Evolutionary conservation across 768 basidiomycete species (phyloP), one percentile per base, ranked within the genome.

Genomic region (Leccinum barrowsii): DNA sequence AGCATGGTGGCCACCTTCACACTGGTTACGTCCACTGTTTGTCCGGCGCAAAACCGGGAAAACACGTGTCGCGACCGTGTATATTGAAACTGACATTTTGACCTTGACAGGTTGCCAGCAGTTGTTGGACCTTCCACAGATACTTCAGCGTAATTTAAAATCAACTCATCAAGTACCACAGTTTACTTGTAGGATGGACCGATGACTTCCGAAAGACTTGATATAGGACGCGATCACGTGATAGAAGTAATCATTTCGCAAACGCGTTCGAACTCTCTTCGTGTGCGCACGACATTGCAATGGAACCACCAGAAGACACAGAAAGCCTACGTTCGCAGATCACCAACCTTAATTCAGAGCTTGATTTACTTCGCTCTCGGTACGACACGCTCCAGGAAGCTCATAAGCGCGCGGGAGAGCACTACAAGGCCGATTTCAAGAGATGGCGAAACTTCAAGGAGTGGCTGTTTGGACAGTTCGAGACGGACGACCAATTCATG

Each of bases 371-470:
- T 2, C 64, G 77, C 55, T 63, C 54, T 34, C 76, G 76, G 12
- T 84, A 81, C 56, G 80, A 83, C 42, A 74, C 73, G 1, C 72
- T 88, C 1, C 59, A 70, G 5, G 71, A 73, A 40, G 72, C 75
- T 28, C 79, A 79, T 55, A 74, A 77, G 52, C 76, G 80, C 1
- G 78, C 79, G 12, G 76, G 76, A 11, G 73, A 69, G 21, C 78
- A 77, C 19, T 83, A 83, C 68, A 77, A 80, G 59, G 58, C 60
- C 19, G 82, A 87, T 66, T 84, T 78, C 70, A 78, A 78, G 67
- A 80, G 76, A 57, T 87, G 83, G 82, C 70, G 70, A 46, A 65
- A 63, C 15, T 75, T 82, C 63, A 78, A 78, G 52, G 60, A 68
- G 28, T 83, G 77, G 79, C 62, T 82, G 5, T 75, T 75, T 50